Evolutionary conservation across 2,329 filamentous ascomycete species (phyloP), one percentile per base, ranked within the genome.

Genomic region (Ophiostoma quercus): DNA sequence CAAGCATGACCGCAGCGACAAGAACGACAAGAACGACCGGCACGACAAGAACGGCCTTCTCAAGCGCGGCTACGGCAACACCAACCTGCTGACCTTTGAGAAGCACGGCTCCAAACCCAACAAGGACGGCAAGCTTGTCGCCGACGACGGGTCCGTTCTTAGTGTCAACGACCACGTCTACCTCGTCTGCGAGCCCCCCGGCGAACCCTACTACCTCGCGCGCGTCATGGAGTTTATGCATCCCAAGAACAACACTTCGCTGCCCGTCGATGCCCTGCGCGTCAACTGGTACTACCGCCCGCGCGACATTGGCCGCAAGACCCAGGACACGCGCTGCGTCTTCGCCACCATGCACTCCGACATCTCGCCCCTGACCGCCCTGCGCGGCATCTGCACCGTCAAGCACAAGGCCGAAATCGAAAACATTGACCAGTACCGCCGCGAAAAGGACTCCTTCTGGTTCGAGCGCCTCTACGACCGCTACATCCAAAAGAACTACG

Each of bases 301-400:
- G 70, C 93, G 95, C 79, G 95, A 99, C 80, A 96, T 98, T 77
- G 92, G 92, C 74, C 92, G 94, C 75, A 95, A 94, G 81, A 90
- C 92, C 75, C 90, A 91, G 78, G 95, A 99, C 83, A 94, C 92
- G 71, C 91, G 95, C 72, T 84, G 94, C 76, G 88, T 99, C 68
- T 97, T 94, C 80, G 94, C 93, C 73, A 97, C 95, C 39, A 99
- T 99, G 95, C 95, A 99, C 80, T 98, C 95, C 34, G 95, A 99
- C 82, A 90, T 93, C 72, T 96, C 92, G 78, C 95, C 95, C 71
- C 84, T 99, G 76, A 93, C 93, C 67, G 92, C 95, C 65, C 84
- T 99, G 75, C 92, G 95, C 76, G 95, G 95, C 74, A 97, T 96
- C 82, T 98, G 94, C 80, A 88, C 90, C 74, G 95, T 99, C 78